Percentiles rank a stretch among this genome's conserved stretches.
Conservation (phyloP, 805 yeast genomes). For the Metschnikowia anglica region DNA sequence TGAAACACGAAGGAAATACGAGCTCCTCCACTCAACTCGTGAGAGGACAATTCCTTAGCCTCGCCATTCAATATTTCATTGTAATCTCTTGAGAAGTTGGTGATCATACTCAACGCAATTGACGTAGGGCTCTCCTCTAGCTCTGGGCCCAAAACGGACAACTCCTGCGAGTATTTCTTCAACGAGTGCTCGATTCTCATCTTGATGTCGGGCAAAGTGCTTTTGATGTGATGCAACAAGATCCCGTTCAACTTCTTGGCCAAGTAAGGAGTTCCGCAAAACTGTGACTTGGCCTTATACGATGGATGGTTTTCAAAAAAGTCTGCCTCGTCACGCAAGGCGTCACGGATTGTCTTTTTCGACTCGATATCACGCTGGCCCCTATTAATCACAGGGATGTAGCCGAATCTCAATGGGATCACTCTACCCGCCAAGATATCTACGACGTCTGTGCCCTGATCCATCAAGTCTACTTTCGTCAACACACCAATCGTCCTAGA, state of each 20-base stretch:
- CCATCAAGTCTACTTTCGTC: constrained; percentile 96
- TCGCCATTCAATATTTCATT: constrained; percentile 90
- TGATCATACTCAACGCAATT: constrained; percentile 84
- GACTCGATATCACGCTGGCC: constrained; percentile 95
- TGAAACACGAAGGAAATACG: constrained; percentile 96
- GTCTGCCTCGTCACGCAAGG: constrained; percentile 73
- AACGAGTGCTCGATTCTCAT: constrained; percentile 82
- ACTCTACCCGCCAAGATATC: constrained; percentile 95
- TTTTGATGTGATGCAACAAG: constrained; percentile 77
- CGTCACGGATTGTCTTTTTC: constrained; percentile 84
- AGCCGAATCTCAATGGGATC: constrained; percentile 91
- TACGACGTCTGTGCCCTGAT: constrained; percentile 94
- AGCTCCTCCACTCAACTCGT: constrained; percentile 96
- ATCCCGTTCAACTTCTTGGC: constrained; percentile 90
- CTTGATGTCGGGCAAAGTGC: constrained; percentile 80
- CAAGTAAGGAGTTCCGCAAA: constrained; percentile 97
- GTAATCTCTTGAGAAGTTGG: constrained; percentile 90
- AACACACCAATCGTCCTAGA: constrained; percentile 93
- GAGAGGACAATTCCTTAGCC: constrained; percentile 80
- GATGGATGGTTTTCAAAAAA: constrained; percentile 89
- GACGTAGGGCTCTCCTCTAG: constrained; percentile 86
- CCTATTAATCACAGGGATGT: constrained; percentile 89
- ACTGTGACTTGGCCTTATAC: constrained; percentile 88
- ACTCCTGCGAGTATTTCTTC: constrained; percentile 75
- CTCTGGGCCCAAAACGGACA: constrained; percentile 78